Conservation (phyloP, 73 alveolate genomes). For the Paramecium pentaurelia region DNA sequence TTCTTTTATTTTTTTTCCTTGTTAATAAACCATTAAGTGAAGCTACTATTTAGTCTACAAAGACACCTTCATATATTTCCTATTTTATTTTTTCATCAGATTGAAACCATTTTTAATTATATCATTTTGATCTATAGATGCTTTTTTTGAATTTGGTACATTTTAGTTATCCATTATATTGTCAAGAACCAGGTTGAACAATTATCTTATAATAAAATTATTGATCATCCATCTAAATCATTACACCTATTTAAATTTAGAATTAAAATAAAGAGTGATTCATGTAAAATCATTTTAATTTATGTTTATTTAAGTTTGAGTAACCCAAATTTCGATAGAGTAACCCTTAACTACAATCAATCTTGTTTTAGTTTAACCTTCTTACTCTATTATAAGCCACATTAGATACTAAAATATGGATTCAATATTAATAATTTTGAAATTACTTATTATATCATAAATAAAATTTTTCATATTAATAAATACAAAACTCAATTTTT, state of each 20-base stretch:
- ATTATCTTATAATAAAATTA: not conserved
- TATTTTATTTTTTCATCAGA: not conserved
- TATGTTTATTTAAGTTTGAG: not conserved
- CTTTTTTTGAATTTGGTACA: not conserved
- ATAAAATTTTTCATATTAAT: not conserved
- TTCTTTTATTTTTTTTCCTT: not conserved
- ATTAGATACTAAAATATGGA: not conserved
- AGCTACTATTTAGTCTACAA: not conserved
- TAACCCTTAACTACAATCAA: not conserved
- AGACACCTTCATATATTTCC: not conserved
- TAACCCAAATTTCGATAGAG: not conserved
- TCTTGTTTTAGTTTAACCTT: not conserved
- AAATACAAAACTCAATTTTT: not conserved
- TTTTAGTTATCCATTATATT: not conserved
- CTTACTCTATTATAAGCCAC: too few species aligned
- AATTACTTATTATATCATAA: not conserved
- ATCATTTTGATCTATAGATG: not conserved
- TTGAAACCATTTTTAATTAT: not conserved
- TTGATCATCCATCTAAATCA: not conserved
- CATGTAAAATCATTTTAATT: not conserved
- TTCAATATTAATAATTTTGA: not conserved
- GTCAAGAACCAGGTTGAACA: not conserved
- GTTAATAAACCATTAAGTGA: not conserved
- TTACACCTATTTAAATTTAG: not conserved
- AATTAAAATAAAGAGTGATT: not conserved